Base-by-base conservation (phyloP, 2,329 filamentous ascomycete genomes). In the Calonectria hawksworthii region DNA sequence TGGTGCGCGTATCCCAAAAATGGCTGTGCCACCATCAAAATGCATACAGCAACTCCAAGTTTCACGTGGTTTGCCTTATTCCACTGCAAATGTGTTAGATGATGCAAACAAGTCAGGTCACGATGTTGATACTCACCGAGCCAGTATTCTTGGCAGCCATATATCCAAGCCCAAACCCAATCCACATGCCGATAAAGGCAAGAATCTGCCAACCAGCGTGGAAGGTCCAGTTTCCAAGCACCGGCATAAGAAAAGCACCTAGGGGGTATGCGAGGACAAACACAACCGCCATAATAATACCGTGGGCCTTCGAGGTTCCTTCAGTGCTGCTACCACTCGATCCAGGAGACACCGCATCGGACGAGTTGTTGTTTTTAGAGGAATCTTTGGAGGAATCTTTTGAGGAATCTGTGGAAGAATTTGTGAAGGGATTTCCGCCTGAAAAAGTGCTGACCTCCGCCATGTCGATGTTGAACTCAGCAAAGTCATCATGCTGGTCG, bases 251-350 rank as follows among this genome's bases (percentile, higher is more conserved):
- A 3, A 91, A 84, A 13, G 92, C 88, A 3, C 92, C 92, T 5
- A 93, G 76, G 0, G 92, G 92, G 76, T 92, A 93, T 32, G 92
- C 83, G 18, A 90, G 78, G 3, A 90, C 87, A 76, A 93, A 91
- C 26, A 90, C 88, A 50, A 93, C 79, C 28, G 88, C 88, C 91
- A 93, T 92, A 78, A 93, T 84, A 76, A 91, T 85, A 63, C 91
- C 92, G 75, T 93, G 91, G 0, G 51, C 68, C n/a, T 44, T 36
- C 4, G 36, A n/a, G 3, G 51, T 50, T 30, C 23, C 34, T 8
- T 47, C 47, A 26, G 16, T 14, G 4, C 16, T 26, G 30, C 28
- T 11, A 0, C 68, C 44, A 6, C 18, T 32, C 2, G 47, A 63
- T 54, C n/a, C 41, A 28, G 32, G 13, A 23, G 30, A 18, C 36